Evolutionary conservation across 2,329 filamentous ascomycete species (phyloP).

Genomic region (Dryadomyces sulphureus): DNA sequence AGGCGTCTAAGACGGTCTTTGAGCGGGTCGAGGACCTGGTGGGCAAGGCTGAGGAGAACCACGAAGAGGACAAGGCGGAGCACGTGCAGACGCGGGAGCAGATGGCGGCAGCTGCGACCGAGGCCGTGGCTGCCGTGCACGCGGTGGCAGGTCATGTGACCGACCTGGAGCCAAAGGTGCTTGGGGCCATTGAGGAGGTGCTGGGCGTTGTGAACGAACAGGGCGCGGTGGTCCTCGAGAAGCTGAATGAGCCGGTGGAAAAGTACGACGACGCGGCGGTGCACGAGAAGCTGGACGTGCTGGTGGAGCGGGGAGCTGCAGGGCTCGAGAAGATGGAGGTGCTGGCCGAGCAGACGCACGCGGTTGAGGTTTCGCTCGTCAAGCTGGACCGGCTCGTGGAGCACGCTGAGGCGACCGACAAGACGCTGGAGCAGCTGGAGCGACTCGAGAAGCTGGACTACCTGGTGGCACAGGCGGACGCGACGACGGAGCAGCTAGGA

Average conservation of each 20-base stretch:
- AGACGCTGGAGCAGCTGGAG: neutral
- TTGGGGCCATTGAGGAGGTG: constrained; percentile 78
- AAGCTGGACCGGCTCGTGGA: constrained; percentile 8
- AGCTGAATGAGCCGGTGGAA: constrained; percentile 42
- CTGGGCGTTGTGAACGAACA: constrained; percentile 69
- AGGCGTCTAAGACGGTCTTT: constrained; percentile 78
- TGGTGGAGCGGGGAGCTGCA: constrained; percentile 59
- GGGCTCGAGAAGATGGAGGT: constrained; percentile 49
- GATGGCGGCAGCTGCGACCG: constrained; percentile 58
- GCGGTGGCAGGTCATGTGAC: constrained; percentile 63
- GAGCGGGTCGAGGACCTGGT: constrained; percentile 68
- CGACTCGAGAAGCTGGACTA: constrained; percentile 13
- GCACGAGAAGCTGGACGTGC: constrained; percentile 41
- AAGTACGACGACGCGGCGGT: constrained; percentile 51
- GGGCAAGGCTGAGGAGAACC: constrained; percentile 58
- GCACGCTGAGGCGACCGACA: constrained; percentile 7
- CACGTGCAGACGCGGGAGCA: constrained; percentile 74
- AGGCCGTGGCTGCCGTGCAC: constrained; percentile 58
- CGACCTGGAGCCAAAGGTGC: constrained; percentile 78
- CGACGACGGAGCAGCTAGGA: constrained; percentile 54
- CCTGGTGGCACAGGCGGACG: constrained; percentile 46
- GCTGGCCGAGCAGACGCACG: constrained; percentile 8
- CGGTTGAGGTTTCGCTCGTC: neutral
- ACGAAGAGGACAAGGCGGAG: constrained; percentile 59
- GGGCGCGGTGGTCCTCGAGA: constrained; percentile 37